Evolutionary conservation across 257 asterid genomes (phyloP).

Genomic region (Lycium barbarum): DNA sequence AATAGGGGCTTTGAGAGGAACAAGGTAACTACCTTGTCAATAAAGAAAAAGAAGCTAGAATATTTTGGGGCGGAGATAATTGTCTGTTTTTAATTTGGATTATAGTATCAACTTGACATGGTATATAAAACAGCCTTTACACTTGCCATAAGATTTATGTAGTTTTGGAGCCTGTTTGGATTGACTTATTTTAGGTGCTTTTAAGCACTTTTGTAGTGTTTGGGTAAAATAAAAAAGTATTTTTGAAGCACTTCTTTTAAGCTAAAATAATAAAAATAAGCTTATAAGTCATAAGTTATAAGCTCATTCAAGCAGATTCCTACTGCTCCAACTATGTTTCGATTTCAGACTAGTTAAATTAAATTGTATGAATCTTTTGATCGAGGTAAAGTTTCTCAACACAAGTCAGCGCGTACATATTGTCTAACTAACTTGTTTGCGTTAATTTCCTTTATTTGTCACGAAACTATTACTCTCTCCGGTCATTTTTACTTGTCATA

Average conservation of each 20-base stretch:
- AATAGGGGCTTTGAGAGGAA: not conserved
- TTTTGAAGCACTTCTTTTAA: too few relatives aligned
- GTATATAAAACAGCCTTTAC: not conserved
- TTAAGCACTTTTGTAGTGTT: too few relatives aligned
- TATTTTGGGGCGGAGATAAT: too few relatives aligned
- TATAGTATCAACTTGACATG: not conserved
- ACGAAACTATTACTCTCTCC: not conserved
- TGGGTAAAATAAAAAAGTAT: too few relatives aligned
- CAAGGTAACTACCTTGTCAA: not conserved
- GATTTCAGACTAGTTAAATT: not conserved
- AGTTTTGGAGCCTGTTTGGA: not conserved
- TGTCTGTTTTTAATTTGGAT: not conserved
- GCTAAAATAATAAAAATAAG: too few relatives aligned
- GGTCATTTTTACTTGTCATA: too few relatives aligned
- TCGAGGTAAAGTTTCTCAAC: not conserved
- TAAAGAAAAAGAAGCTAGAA: too few relatives aligned
- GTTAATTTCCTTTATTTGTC: not conserved
- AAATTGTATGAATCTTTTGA: not conserved
- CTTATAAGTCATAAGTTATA: too few relatives aligned
- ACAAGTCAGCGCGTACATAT: too few relatives aligned
- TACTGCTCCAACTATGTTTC: not conserved
- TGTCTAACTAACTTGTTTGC: not conserved
- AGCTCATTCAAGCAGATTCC: too few relatives aligned
- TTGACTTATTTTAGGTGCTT: too few relatives aligned
- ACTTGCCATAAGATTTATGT: not conserved